A percentile compares a stretch with the other conserved stretches of the same genome.
Evolutionary conservation across 2,329 filamentous ascomycete species (phyloP).

Genomic region (Myriosclerotinia curreyana): DNA sequence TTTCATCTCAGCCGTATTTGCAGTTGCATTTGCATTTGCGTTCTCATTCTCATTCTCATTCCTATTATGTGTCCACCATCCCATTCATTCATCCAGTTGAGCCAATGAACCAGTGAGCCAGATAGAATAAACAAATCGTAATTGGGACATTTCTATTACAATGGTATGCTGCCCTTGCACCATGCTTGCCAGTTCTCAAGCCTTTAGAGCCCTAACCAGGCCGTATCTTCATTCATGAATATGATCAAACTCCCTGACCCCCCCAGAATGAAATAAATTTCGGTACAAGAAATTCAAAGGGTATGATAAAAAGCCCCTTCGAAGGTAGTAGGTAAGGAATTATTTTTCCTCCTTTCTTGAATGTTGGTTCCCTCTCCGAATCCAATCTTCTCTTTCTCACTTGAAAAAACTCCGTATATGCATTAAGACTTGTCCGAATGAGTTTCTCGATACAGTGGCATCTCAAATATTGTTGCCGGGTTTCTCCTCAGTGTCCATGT

Average conservation of each 20-base stretch:
- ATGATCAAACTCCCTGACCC: slow-evolving; percentile 15
- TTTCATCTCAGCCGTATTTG: too few species aligned
- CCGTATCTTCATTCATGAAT: slow-evolving; percentile 17
- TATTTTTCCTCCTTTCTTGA: slow-evolving; percentile 5
- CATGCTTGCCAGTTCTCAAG: slow-evolving; percentile 25
- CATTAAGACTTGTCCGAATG: slow-evolving; percentile 35
- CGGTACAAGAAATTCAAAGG: slow-evolving; percentile 32
- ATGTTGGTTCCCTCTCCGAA: slow-evolving; percentile 27
- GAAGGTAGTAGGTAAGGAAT: slow-evolving; percentile 4
- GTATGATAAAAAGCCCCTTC: slow-evolving; percentile 8
- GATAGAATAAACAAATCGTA: slow-evolving; percentile 22
- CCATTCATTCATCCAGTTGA: slow-evolving; percentile 13
- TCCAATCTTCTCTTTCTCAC: slow-evolving; percentile 28
- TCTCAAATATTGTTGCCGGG: slow-evolving; percentile 60
- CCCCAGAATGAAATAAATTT: slow-evolving; percentile 24
- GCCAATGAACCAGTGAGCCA: slow-evolving; percentile 8
- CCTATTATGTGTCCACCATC: slow-evolving; percentile 9
- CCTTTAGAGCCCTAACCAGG: slow-evolving; percentile 5
- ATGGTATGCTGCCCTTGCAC: slow-evolving; percentile 26
- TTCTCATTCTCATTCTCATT: slow-evolving; percentile 33
- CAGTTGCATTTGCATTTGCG: not conserved
- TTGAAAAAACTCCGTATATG: slow-evolving; percentile 38
- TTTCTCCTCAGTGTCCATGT: slow-evolving; percentile 96
- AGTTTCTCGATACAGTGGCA: slow-evolving; percentile 29
- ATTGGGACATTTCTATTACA: slow-evolving; percentile 37